Percentiles rank a stretch among this genome's conserved stretches.
Evolutionary conservation across 2,329 filamentous ascomycete genomes (phyloP).

Genomic region (Fusarium devonianum): DNA sequence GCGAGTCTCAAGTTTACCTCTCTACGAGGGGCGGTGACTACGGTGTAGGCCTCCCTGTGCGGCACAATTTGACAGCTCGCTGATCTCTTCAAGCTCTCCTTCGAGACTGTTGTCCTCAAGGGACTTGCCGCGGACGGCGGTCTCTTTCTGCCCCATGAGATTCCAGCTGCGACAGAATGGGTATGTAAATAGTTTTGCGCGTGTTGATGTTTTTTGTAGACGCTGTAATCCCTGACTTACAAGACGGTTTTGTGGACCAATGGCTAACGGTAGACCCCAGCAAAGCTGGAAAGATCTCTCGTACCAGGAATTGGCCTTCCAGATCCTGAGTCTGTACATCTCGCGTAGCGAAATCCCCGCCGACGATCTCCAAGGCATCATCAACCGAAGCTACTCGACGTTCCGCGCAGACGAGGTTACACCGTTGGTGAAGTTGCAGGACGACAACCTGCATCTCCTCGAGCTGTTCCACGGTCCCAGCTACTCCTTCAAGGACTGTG

Average conservation of each 20-base stretch:
- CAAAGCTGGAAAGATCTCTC: conserved; percentile 79
- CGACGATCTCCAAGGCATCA: conserved; percentile 78
- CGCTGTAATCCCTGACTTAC: background rate
- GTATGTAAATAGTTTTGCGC: conserved; percentile 54
- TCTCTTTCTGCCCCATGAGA: conserved; percentile 83
- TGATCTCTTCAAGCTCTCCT: conserved; percentile 68
- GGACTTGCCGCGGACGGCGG: conserved; percentile 84
- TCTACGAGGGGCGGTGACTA: conserved; percentile 42
- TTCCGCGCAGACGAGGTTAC: conserved; percentile 82
- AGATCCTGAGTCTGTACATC: conserved; percentile 89
- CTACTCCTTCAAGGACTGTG: conserved; percentile 90
- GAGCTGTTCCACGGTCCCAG: conserved; percentile 97
- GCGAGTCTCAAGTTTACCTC: conserved; percentile 39
- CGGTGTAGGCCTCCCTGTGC: conserved; percentile 19
- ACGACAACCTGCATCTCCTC: conserved; percentile 79
- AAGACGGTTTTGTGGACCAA: background rate
- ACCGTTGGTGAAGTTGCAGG: conserved; percentile 59
- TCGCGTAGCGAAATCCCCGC: conserved; percentile 56
- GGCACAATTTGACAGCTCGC: background rate
- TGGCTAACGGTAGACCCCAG: conserved; percentile 40
- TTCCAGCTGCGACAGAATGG: conserved; percentile 72
- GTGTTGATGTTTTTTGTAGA: background rate
- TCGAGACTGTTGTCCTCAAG: conserved; percentile 87
- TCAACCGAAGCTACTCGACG: conserved; percentile 84
- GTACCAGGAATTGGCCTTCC: conserved; percentile 82